phyloP scores from a whole-genome alignment of 176 grass and related monocot genomes.

The Elaeis guineensis region DNA sequence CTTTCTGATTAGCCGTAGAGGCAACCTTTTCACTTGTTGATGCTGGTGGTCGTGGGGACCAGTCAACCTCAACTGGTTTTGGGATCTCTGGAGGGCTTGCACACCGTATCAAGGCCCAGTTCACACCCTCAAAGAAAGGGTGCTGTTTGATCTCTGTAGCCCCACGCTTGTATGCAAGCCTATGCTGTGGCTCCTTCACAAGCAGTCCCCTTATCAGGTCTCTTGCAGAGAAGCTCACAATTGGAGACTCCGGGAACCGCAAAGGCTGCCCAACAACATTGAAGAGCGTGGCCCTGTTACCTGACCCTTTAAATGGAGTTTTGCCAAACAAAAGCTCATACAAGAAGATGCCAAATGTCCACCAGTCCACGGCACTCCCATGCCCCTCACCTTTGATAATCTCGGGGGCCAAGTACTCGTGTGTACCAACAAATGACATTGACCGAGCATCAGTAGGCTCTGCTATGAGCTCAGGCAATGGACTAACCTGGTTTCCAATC shows the following conservation, averaged over 20 bases:
- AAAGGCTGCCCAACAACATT: slow-evolving; percentile 76
- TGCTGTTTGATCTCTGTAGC: slow-evolving; percentile 91
- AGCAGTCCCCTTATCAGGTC: slow-evolving; percentile 74
- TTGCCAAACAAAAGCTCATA: slow-evolving; percentile 92
- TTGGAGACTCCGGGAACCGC: slow-evolving; percentile 60
- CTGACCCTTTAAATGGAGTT: slow-evolving; percentile 85
- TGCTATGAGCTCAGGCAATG: slow-evolving; percentile 76
- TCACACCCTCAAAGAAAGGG: slow-evolving; percentile 81
- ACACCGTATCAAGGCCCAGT: slow-evolving; percentile 86
- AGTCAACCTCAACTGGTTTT: slow-evolving; percentile 41
- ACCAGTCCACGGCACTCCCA: slow-evolving; percentile 93
- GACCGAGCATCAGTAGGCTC: slow-evolving; percentile 81
- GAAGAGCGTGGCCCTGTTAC: slow-evolving; percentile 68
- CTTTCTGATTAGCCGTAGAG: slow-evolving; percentile 27
- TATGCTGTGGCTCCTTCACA: slow-evolving; percentile 69
- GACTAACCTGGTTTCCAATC: slow-evolving; percentile 69
- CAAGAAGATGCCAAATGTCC: slow-evolving; percentile 88
- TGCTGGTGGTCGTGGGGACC: slow-evolving; percentile 18
- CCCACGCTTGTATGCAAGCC: slow-evolving; percentile 66
- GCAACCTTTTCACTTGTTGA: slow-evolving; percentile 14
- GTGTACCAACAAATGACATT: slow-evolving; percentile 86
- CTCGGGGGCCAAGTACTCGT: slow-evolving; percentile 90
- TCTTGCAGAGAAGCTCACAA: slow-evolving; percentile 60
- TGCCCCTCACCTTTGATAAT: slow-evolving; percentile 95
- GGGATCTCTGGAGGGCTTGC: slow-evolving; percentile 82